Evolutionary conservation across 495 filamentous ascomycete genomes (phyloP).

Genomic region (Aspergillus nanangensis): DNA sequence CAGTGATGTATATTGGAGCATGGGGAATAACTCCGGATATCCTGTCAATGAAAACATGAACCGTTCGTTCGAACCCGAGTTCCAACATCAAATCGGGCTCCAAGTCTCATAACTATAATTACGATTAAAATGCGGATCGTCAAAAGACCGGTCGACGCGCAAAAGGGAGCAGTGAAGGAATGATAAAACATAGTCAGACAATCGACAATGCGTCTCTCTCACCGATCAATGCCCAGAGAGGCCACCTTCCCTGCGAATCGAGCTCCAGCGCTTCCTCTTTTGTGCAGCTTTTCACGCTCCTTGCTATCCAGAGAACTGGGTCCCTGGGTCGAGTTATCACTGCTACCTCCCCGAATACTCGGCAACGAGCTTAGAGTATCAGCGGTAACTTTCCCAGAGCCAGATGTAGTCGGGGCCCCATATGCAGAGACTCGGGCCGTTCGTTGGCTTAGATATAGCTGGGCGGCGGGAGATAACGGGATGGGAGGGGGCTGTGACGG

Average conservation of each 20-base stretch:
- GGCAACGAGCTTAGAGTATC: conserved; percentile 46
- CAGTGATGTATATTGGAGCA: not conserved
- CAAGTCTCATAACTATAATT: conserved; percentile 17
- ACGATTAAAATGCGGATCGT: conserved; percentile 2
- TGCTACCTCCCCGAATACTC: conserved; percentile 32
- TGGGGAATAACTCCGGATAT: not conserved
- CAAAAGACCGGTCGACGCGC: conserved; percentile 2
- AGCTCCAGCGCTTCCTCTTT: conserved; percentile 46
- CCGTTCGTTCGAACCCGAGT: conserved; percentile 2
- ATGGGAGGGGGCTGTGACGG: conserved; percentile 68
- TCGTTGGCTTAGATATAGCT: conserved; percentile 82
- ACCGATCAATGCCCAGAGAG: conserved; percentile 42
- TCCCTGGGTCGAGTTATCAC: conserved; percentile 23
- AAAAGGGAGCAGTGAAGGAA: conserved; percentile 5
- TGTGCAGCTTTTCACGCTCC: conserved; percentile 48
- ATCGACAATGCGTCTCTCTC: conserved; percentile 1
- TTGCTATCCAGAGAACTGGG: conserved; percentile 30
- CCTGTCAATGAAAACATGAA: not conserved
- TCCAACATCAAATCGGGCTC: conserved; percentile 9
- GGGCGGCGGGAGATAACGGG: conserved; percentile 69
- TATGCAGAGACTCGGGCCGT: conserved; percentile 41
- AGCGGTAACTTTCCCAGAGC: conserved; percentile 18
- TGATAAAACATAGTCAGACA: not conserved
- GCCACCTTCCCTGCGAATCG: conserved; percentile 46
- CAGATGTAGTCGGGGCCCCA: conserved; percentile 11